Percentiles rank a stretch among this genome's conserved stretches.
Conservation (phyloP, 75 land plant genomes). For the Pseudotsuga menziesii region DNA sequence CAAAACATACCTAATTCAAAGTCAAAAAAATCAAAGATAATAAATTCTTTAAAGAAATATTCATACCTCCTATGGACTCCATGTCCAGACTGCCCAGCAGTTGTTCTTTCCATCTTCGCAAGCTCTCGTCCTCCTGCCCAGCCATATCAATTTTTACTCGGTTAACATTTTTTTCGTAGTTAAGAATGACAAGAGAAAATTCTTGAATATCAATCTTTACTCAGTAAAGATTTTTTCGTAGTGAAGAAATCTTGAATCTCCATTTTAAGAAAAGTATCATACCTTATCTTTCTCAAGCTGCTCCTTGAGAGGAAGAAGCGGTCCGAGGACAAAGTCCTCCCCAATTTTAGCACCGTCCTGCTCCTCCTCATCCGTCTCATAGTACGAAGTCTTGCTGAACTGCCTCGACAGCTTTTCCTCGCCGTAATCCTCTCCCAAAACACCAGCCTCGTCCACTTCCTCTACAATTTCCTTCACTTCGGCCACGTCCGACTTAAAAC, state of each 20-base stretch:
- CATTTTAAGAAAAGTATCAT: too few species aligned
- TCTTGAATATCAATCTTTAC: neutral
- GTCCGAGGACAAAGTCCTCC: slow-evolving; percentile 34
- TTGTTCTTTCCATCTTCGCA: slow-evolving; percentile 73
- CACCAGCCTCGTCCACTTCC: too few species aligned
- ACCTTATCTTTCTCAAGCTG: slow-evolving; percentile 71
- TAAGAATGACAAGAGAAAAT: too few species aligned
- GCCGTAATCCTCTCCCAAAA: too few species aligned
- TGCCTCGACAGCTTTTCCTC: slow-evolving; percentile 17
- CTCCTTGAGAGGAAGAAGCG: slow-evolving; percentile 52
- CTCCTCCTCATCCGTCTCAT: slow-evolving; percentile 21
- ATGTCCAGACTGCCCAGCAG: slow-evolving; percentile 47
- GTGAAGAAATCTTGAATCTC: too few species aligned
- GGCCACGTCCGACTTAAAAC: too few species aligned
- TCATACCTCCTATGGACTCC: slow-evolving; percentile 33
- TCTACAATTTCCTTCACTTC: too few species aligned
- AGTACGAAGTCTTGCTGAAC: slow-evolving; percentile 11
- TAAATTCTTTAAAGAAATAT: neutral
- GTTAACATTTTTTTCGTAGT: too few species aligned
- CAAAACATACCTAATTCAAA: neutral
- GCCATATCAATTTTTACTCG: neutral
- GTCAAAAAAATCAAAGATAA: neutral
- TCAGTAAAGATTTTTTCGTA: too few species aligned
- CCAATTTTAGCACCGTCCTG: slow-evolving; percentile 14
- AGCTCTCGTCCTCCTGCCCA: slow-evolving; percentile 63